Evolutionary conservation across 2,329 filamentous ascomycete genomes (phyloP).

Genomic region (Phaeosphaeriaceae sp.): DNA sequence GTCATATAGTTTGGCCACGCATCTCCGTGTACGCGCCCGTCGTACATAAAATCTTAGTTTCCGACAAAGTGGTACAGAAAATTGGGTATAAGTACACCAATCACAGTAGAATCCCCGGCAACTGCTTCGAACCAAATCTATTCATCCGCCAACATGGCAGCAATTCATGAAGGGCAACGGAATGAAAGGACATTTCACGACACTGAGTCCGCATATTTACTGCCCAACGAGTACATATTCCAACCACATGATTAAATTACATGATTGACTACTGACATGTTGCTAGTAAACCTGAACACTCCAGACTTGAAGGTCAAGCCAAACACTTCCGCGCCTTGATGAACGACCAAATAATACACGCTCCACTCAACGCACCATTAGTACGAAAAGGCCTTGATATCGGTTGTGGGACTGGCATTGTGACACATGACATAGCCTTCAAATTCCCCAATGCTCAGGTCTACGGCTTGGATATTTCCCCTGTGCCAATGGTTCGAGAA

Average conservation of each 20-base stretch:
- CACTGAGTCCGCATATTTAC: constrained; percentile 18
- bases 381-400: constrained; percentile 20
- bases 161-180: too few relatives aligned
- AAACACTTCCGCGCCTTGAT: constrained; percentile 16
- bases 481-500: constrained; percentile 11
- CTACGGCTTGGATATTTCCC: constrained; percentile 33
- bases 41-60: too few relatives aligned
- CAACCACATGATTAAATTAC: background rate
- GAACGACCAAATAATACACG: constrained; percentile 15
- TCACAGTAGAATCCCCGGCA: too few relatives aligned
- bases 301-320: constrained; percentile 27
- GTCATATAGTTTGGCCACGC: too few relatives aligned
- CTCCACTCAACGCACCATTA: constrained; percentile 4
- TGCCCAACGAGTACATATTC: constrained; percentile 28
- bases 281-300: constrained; percentile 23
- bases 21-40: too few relatives aligned
- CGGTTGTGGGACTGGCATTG: constrained; percentile 25
- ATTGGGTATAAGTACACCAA: too few relatives aligned
- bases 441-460: constrained; percentile 10
- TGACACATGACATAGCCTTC: constrained; percentile 17
- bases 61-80: too few relatives aligned
- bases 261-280: background rate
- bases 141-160: too few relatives aligned
- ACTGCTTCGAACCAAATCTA: too few relatives aligned
- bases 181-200: too few relatives aligned